Conservation (phyloP, 768 basidiomycete species). For the Rhizopogon sp. region DNA sequence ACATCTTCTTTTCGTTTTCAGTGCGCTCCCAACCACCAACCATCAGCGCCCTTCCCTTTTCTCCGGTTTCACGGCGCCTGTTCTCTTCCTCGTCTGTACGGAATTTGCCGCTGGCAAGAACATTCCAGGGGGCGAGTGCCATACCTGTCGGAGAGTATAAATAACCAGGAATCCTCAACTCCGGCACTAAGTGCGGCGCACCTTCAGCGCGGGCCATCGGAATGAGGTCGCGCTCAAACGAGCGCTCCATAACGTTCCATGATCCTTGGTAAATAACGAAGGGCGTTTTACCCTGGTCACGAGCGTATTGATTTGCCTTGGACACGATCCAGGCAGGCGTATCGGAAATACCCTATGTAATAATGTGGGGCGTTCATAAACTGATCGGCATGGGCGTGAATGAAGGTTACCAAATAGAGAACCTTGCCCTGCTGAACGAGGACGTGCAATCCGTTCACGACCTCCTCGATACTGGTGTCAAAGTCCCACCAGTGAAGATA, state of each 20-base stretch:
- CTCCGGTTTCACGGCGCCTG: constrained; percentile 18
- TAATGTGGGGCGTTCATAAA: background rate
- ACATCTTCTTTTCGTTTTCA: constrained; percentile 38
- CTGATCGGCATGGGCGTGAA: constrained; percentile 1
- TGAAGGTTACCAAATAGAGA: constrained; percentile 24
- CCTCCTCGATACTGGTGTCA: constrained; percentile 34
- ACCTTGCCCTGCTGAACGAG: constrained; percentile 35
- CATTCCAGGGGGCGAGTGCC: constrained; percentile 34
- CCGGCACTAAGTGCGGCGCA: background rate
- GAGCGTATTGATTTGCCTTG: constrained; percentile 38
- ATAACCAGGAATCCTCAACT: background rate
- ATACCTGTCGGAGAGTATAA: constrained; percentile 14
- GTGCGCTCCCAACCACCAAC: constrained; percentile 39
- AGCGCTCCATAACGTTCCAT: constrained; percentile 29
- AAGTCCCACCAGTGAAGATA: constrained; percentile 32
- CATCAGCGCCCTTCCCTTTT: constrained; percentile 20
- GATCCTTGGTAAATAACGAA: constrained; percentile 42
- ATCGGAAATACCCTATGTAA: constrained; percentile 21
- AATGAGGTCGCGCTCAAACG: constrained; percentile 42
- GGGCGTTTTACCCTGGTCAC: constrained; percentile 35
- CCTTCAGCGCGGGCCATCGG: constrained; percentile 26
- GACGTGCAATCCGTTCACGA: constrained; percentile 34
- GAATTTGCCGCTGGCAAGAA: constrained; percentile 30
- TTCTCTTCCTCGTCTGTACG: constrained; percentile 27
- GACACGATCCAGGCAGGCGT: constrained; percentile 37